Percentiles rank a stretch among this genome's conserved stretches.
These are phyloP conservation scores for Waitea zeae DNA, from an alignment of 1,284 basidiomycete genomes.

Conservation along the genomic window DNA sequence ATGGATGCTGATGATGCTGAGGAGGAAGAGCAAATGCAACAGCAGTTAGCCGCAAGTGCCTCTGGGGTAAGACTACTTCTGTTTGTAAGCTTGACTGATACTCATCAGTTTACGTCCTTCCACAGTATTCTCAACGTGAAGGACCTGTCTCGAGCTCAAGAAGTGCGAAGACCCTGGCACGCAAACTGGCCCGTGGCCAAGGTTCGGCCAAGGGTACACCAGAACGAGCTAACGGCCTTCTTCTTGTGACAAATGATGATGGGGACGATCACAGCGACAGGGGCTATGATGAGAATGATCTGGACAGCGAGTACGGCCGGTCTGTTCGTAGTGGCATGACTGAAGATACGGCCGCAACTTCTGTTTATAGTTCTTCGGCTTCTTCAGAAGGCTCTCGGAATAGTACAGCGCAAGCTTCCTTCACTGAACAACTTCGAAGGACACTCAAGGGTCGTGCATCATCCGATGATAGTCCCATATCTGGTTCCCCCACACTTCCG, in stretches of 20 bases:
- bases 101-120: too few relatives aligned
- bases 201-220: conserved; percentile 14
- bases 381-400: too few relatives aligned
- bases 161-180: too few relatives aligned
- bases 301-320: conserved; percentile 34
- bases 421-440: conserved; percentile 43
- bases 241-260: conserved; percentile 25
- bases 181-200: too few relatives aligned
- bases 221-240: conserved; percentile 18
- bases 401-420: conserved; percentile 21
- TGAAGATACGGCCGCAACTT: conserved; percentile 35
- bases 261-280: conserved; percentile 20
- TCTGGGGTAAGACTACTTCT: conserved; percentile 54
- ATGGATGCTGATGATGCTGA: conserved; percentile 84
- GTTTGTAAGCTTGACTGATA: too few relatives aligned
- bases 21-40: conserved; percentile 71
- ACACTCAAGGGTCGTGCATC: conserved; percentile 22
- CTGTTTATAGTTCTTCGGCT: conserved; percentile 30
- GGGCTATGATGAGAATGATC: conserved; percentile 25
- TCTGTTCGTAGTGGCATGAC: conserved; percentile 27
- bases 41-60: conserved; percentile 60
- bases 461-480: conserved; percentile 15
- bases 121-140: conserved; percentile 38
- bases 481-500: conserved; percentile 16
- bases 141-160: conserved; percentile 42